Base-by-base conservation (phyloP, 129 eudicot genomes). In the Saposhnikovia divaricata region DNA sequence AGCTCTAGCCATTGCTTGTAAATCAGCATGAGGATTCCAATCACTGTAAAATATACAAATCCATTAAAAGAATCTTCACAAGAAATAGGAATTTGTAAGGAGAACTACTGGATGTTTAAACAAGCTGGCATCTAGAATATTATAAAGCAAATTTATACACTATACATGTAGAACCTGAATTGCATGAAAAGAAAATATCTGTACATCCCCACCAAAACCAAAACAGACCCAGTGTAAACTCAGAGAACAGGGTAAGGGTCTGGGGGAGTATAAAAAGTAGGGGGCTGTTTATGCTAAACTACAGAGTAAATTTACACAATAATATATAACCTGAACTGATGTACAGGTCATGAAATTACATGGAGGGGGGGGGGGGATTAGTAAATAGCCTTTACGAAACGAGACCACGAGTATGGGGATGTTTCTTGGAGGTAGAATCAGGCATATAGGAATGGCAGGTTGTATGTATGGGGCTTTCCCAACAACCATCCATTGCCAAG, bases 1-100 rank as follows among this genome's bases (percentile, higher is more conserved):
- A 85, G 99, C 99, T 83, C 99, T 89, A 31, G 99, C 97, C 99
- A 96, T 96, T 76, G 99, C 99, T 89, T 96, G 99, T 78, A 96
- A 79, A 87, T 96, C 98, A 75, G 99, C 99, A 85, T 92, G 99
- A 66, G 99, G 99, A 87, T 96, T 96, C 99, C 99, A 96, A 80
- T 96, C 99, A 74, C 98, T 96, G 89, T 68, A 78, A 25, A n/a
- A 25, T 18, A 23, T 61, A n/a, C 34, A n/a, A 59, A 61, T n/a
- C 13, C 27, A 61, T 61, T 4, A 6, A 25, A 57, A 50, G 4
- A 9, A 59, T 59, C 25, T 21, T 55, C 31, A 61, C 34, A 61
- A 61, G 1, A 59, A 4, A 23, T n/a, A 10, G 37, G 37, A 61
- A 59, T 25, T 61, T 61, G 25, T 9, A n/a, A 9, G 34, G 28